phyloP scores from a whole-genome alignment of 371 early-diverging fungal genomes.

The Fennellomyces sp. region DNA sequence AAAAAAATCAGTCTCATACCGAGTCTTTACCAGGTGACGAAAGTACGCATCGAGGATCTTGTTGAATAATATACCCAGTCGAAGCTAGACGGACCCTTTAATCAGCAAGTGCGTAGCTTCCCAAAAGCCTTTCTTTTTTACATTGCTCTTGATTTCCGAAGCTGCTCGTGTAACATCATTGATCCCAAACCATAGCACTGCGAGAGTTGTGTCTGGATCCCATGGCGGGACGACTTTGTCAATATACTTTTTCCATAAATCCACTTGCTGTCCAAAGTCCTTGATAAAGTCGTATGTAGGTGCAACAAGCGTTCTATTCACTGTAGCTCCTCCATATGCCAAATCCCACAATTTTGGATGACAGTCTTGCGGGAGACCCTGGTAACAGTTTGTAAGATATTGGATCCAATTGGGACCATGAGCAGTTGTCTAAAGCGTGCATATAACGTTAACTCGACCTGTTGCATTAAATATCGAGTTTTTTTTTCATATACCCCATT shows the following conservation, averaged over 20 bases:
- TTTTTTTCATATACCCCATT: constrained; percentile 9
- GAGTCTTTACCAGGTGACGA: constrained; percentile 2
- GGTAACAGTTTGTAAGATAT: constrained; percentile 14
- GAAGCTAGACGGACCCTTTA: background rate
- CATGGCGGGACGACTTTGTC: constrained; percentile 7
- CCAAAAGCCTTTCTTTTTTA: background rate
- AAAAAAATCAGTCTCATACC: background rate
- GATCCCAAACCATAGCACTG: constrained; percentile 14
- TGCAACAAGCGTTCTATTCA: constrained; percentile 1
- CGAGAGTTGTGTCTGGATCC: constrained; percentile 2
- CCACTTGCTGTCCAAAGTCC: constrained; percentile 8
- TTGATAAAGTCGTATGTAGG: constrained; percentile 5
- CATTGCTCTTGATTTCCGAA: background rate
- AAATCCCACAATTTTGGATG: constrained; percentile 9
- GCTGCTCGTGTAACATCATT: constrained; percentile 7
- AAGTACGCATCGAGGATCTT: constrained; percentile 1
- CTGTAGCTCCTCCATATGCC: constrained; percentile 14
- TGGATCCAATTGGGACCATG: constrained; percentile 18
- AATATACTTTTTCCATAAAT: constrained; percentile 8
- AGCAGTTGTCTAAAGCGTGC: constrained; percentile 11
- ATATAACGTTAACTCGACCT: background rate
- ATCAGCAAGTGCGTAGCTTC: background rate
- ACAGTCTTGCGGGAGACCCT: constrained; percentile 19
- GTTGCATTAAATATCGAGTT: background rate
- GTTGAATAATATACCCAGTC: constrained; percentile 6